Conservation (phyloP, 2,329 filamentous ascomycete genomes). For the Alternaria sp. region DNA sequence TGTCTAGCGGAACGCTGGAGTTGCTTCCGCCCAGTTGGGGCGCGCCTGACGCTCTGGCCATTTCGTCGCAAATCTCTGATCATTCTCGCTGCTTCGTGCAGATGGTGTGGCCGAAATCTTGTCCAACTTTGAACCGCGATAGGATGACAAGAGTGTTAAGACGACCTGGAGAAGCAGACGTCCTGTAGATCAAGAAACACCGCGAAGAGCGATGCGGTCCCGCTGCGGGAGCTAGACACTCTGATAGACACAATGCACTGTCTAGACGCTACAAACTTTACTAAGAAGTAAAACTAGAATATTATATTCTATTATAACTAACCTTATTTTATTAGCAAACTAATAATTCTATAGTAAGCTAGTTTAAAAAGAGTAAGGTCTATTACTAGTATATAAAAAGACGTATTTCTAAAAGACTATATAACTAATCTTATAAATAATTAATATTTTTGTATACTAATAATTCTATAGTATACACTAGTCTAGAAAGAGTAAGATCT, state of each 20-base stretch:
- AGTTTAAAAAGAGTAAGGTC: conserved; percentile 4
- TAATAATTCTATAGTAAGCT: conserved; percentile 4
- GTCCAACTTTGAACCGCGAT: not conserved
- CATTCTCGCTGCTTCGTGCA: not conserved
- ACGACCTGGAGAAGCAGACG: not conserved
- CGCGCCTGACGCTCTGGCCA: not conserved
- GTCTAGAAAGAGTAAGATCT: too few relatives aligned
- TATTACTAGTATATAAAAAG: conserved; percentile 1
- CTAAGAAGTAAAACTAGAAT: too few relatives aligned
- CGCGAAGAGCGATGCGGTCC: not conserved
- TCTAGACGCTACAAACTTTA: too few relatives aligned
- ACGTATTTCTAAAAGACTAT: conserved; percentile 1
- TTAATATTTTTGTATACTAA: too few relatives aligned
- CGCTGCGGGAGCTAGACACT: too few relatives aligned
- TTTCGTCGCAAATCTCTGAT: not conserved
- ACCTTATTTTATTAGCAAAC: not conserved
- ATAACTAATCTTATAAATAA: too few relatives aligned
- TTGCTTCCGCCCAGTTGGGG: not conserved
- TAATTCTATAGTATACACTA: too few relatives aligned
- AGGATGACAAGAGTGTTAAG: not conserved
- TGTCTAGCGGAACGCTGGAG: not conserved
- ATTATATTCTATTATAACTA: too few relatives aligned
- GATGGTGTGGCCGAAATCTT: not conserved
- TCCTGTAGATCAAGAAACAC: not conserved
- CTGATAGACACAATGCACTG: too few relatives aligned